Evolutionary conservation across 441 rosid species (phyloP), one percentile per base, ranked within the genome.

Genomic region (Gossypium trilobum): DNA sequence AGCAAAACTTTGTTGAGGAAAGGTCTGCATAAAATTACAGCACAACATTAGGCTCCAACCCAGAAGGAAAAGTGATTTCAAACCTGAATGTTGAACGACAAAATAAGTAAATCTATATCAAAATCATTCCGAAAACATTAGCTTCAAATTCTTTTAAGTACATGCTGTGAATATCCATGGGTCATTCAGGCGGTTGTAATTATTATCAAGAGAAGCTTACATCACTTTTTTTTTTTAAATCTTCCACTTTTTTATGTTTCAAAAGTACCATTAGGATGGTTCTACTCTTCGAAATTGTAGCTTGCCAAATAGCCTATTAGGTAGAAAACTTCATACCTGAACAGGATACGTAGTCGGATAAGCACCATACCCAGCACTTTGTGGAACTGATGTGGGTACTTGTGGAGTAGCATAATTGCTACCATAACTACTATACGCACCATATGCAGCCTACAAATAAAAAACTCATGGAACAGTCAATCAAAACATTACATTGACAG

Each of bases 261-360:
- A 25, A 5, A 65, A 65, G 33, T 65, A 19, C 33, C 33, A 65
- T 22, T 17, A 16, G 16, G 9, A 14, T 51, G 22, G 10, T 5
- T 5, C 56, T n/a, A n/a, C 0, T 44, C 56, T 66, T 46, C 1
- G 10, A 66, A 46, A 22, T 46, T 13, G 4, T n/a, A 25, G 7
- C 23, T 14, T 65, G 2, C 29, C 6, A 48, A 46, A 73, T 27
- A 54, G 33, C 52, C 36, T 54, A 2, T 13, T 29, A 42, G 11
- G 16, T 33, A 56, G 14, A 44, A 23, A 17, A 0, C 2, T 75
- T 36, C 7, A 44, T 78, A 92, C 99, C 98, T 93, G 99, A 61
- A 77, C 85, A 71, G 97, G 87, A 85, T 91, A 91, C 3, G 88
- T 79, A 7, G 87, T 69, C 71, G 97, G 95, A 84, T 93, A 95